phyloP scores from a whole-genome alignment of 257 asterid genomes.

The Craterostigma plantagineum region DNA sequence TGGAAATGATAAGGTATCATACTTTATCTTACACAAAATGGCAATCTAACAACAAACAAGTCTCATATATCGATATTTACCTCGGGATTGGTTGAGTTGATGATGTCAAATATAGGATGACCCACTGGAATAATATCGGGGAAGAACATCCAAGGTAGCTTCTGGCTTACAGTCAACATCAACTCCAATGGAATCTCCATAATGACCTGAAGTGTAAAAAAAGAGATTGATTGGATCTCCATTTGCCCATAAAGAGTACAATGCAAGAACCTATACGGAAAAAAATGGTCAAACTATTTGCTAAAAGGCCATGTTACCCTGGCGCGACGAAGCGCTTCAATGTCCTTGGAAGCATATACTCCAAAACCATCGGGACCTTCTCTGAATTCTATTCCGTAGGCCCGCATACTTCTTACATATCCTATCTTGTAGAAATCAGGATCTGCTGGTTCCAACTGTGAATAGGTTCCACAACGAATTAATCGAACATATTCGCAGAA shows the following conservation, averaged over 20 bases:
- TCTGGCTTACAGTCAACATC: slow-evolving; percentile 86
- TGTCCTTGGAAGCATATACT: slow-evolving; percentile 84
- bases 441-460: slow-evolving; percentile 78
- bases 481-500: slow-evolving; percentile 5
- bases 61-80: slow-evolving; percentile 17
- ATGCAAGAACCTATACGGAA: not conserved
- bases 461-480: slow-evolving; percentile 5
- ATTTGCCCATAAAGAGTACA: not conserved
- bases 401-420: slow-evolving; percentile 74
- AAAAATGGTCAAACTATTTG: not conserved
- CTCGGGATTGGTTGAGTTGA: slow-evolving; percentile 92
- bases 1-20: too few species aligned
- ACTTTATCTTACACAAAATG: too few species aligned
- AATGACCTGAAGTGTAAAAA: slow-evolving; percentile 31
- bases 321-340: slow-evolving; percentile 92
- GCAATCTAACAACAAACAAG: slow-evolving; percentile 8
- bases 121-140: slow-evolving; percentile 90
- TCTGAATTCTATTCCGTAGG: slow-evolving; percentile 84
- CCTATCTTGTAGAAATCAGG: slow-evolving; percentile 97
- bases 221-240: not conserved
- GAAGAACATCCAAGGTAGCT: slow-evolving; percentile 97
- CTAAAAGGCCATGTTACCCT: slow-evolving; percentile 28
- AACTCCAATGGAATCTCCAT: slow-evolving; percentile 95
- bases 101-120: slow-evolving; percentile 90
- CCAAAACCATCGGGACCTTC: slow-evolving; percentile 98